Evolutionary conservation across 2,329 filamentous ascomycete genomes (phyloP), one percentile per base, ranked within the genome.

Genomic region (Aspergillus texensis): DNA sequence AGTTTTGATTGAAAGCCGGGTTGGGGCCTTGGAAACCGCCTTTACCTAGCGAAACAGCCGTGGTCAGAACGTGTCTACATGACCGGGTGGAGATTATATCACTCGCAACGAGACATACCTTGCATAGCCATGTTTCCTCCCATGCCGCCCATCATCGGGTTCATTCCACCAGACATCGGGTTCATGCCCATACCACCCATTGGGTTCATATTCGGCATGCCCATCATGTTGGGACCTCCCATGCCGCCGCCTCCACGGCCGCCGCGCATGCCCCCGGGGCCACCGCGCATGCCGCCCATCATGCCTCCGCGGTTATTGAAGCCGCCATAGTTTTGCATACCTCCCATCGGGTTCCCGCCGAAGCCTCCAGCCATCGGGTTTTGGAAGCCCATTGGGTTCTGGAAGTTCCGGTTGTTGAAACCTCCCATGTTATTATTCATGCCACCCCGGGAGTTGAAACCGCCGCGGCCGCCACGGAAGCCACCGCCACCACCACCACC

Each of bases 1-100:
- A 93, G 62, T 84, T 87, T 43, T 89, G 87, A 73, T 90, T 91
- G 79, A 93, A 94, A 72, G 89, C 87, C 60, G 85, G 84, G 72
- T 87, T 87, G 81, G 89, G 88, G 64, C 84, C 87, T 79, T 88
- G 87, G 77, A 93, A 93, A 50, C 86, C 88, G 54, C 78, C 81
- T 78, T 84, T 69, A 65, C 69, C 71, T 77, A 66, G 62, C 62
- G 65, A 70, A 71, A 70, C 65, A 52, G 28, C 62, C 62, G 60
- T 61, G 61, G 66, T 71, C 64, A 59, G 63, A 59, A 67, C 77
- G 60, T 39, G 26, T 32, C 43, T 26, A 39, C 48, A 34, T 11
- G 19, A 12, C 24, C 5, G 14, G 48, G 32, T 30, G 34, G 16
- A n/a, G 34, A 48, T 19, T 24, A 10, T 45, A 36, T 32, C 4